Evolutionary conservation across 345 rosid genomes (phyloP), one percentile per base, ranked within the genome.

Genomic region (Eucalyptus curtisii): DNA sequence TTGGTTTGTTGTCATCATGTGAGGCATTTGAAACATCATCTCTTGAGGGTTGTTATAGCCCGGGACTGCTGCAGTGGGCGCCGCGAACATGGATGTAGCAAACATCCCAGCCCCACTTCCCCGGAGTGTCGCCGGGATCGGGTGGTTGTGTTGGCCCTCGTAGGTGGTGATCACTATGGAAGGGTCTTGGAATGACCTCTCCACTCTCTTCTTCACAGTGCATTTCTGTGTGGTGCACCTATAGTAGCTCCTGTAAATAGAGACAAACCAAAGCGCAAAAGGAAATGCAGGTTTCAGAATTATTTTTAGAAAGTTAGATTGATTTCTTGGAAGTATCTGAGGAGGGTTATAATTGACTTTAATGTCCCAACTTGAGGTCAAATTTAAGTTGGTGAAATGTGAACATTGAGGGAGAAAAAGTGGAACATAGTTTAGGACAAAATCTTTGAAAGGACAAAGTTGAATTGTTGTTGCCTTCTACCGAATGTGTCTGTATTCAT

Each of bases 141-240:
- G 97, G 68, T 97, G 99, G 92, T 95, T 96, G 87, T 97, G 99
- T 89, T 95, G 96, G 15, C 99, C 97, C 87, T 97, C 99, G 42
- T 96, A 97, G 13, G 99, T 97, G 57, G 99, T 97, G 89, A 96
- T 94, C 88, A 97, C 99, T 45, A 92, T 92, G n/a, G 99, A 91
- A 57, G 98, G 99, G 89, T 97, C 99, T 90, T 96, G 93, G 88
- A 90, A 95, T 20, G 99, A 97, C 82, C 99, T 95, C 90, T 97
- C 99, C n/a, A 97, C 97, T 4, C 98, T 90, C 87, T 97, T 96
- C 96, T 97, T 97, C 49, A 97, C 99, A 4, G 90, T 94, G 91
- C 99, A 97, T 89, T 92, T 95, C 91, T 95, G 98, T 7, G 95
- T 96, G 12, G 99, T 97, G 95, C 99, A 97, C 91, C 99, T 90